phyloP scores from a whole-genome alignment of 768 basidiomycete genomes.

The Sporobolomyces roseus region DNA sequence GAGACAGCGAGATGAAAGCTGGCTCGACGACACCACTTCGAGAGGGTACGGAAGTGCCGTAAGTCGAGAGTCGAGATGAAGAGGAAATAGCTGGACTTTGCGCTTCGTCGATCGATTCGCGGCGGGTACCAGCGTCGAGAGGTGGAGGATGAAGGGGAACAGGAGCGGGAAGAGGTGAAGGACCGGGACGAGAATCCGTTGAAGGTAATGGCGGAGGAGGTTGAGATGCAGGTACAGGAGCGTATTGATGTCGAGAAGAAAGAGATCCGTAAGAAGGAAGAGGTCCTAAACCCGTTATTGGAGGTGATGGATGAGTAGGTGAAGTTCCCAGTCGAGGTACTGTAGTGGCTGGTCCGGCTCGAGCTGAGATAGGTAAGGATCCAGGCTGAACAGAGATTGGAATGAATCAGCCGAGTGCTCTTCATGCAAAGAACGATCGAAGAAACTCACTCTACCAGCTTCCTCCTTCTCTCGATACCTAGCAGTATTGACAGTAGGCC shows the following conservation, averaged over 20 bases:
- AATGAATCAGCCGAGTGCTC: not conserved
- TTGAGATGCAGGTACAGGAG: constrained; percentile 1
- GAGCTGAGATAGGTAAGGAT: constrained; percentile 26
- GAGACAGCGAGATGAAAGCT: constrained; percentile 35
- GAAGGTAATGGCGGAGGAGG: no score
- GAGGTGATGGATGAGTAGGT: constrained; percentile 2
- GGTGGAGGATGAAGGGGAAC: constrained; percentile 3
- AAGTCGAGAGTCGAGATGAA: not conserved
- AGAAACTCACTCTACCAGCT: not conserved
- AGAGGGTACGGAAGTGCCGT: constrained; percentile 12
- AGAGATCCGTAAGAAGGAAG: constrained; percentile 32
- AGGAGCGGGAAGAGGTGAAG: constrained; percentile 12
- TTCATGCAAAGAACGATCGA: not conserved
- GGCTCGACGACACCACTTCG: constrained; percentile 31
- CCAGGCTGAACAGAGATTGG: constrained; percentile 14
- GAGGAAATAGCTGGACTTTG: not conserved
- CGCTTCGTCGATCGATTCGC: not conserved
- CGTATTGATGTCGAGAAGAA: constrained; percentile 35
- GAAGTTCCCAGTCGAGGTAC: constrained; percentile 1
- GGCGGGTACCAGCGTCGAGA: not conserved
- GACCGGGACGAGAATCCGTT: not conserved
- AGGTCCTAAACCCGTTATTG: constrained; percentile 19
- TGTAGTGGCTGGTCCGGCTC: not conserved
- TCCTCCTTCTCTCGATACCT: constrained; percentile 9
- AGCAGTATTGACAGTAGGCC: constrained; percentile 40